phyloP scores from a whole-genome alignment of 2,329 filamentous ascomycete genomes.

The Ceratocystis cubensis region DNA sequence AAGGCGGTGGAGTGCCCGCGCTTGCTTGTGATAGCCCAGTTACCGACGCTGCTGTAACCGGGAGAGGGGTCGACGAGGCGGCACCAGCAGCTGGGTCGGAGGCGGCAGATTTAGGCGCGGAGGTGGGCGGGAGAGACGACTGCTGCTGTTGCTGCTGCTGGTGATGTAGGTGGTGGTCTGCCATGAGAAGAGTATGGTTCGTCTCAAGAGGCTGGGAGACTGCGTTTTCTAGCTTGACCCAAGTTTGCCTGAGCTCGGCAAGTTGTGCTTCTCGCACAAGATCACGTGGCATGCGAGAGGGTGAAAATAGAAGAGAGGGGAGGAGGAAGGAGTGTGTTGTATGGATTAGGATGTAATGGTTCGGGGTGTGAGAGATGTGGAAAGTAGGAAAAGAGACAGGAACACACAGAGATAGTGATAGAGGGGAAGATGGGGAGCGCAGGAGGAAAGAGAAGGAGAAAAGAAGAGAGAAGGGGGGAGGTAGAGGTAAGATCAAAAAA shows the following conservation, averaged over 20 bases:
- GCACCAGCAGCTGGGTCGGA: background rate
- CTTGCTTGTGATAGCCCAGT: no score
- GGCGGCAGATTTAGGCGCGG: background rate
- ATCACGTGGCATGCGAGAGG: constrained; percentile 12
- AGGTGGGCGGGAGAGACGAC: background rate
- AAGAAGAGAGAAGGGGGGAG: background rate
- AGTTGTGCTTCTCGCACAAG: constrained; percentile 10
- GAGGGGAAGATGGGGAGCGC: background rate
- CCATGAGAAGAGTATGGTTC: constrained; percentile 10
- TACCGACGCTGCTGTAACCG: background rate
- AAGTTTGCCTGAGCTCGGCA: constrained; percentile 16
- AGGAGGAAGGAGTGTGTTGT: no score
- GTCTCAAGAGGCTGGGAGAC: constrained; percentile 1
- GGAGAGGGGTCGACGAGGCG: background rate
- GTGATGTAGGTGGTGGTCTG: background rate
- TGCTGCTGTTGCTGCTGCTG: background rate
- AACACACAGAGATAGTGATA: background rate
- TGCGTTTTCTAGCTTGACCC: constrained; percentile 13
- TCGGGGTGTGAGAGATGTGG: background rate
- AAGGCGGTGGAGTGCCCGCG: no score
- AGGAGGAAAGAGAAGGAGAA: background rate
- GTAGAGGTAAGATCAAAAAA: background rate
- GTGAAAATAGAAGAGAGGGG: background rate
- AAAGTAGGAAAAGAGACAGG: background rate
- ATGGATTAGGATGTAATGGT: background rate